phyloP scores from a whole-genome alignment of 208 protist species.

The Blechomonas ayalai region DNA sequence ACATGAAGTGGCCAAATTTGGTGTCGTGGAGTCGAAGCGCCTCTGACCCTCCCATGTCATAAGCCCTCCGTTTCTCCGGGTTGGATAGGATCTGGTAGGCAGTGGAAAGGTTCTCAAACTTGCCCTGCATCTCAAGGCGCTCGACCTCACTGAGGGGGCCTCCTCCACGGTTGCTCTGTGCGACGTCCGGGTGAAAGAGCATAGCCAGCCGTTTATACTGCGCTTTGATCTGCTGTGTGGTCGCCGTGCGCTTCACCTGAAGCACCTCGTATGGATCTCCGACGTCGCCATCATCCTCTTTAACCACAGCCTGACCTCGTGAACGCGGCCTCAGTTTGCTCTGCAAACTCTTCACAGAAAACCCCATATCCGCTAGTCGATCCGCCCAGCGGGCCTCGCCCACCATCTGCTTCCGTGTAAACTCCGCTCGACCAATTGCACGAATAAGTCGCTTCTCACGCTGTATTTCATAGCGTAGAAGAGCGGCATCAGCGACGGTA shows the following conservation, averaged over 20 bases:
- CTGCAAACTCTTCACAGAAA: constrained; percentile 52
- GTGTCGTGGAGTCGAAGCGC: constrained; percentile 59
- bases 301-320: background rate
- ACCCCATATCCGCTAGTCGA: constrained; percentile 61
- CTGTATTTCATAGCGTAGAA: constrained; percentile 44
- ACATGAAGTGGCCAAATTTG: constrained; percentile 61
- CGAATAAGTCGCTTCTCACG: constrained; percentile 64
- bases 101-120: constrained; percentile 63
- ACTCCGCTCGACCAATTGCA: constrained; percentile 66
- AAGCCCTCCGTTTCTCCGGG: constrained; percentile 72
- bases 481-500: constrained; percentile 23
- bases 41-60: constrained; percentile 54
- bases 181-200: constrained; percentile 83
- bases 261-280: constrained; percentile 73
- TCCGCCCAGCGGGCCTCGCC: constrained; percentile 49
- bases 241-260: constrained; percentile 51
- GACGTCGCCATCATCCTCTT: background rate
- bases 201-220: constrained; percentile 86
- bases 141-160: constrained; percentile 25
- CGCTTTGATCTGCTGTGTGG: constrained; percentile 53
- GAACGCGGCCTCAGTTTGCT: constrained; percentile 11
- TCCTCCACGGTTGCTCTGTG: constrained; percentile 10
- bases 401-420: constrained; percentile 54
- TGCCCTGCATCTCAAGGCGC: constrained; percentile 29
- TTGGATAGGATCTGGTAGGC: constrained; percentile 87